Evolutionary conservation across 1,284 basidiomycete genomes (phyloP), one percentile per base, ranked within the genome.

Genomic region (Malassezia slooffiae): DNA sequence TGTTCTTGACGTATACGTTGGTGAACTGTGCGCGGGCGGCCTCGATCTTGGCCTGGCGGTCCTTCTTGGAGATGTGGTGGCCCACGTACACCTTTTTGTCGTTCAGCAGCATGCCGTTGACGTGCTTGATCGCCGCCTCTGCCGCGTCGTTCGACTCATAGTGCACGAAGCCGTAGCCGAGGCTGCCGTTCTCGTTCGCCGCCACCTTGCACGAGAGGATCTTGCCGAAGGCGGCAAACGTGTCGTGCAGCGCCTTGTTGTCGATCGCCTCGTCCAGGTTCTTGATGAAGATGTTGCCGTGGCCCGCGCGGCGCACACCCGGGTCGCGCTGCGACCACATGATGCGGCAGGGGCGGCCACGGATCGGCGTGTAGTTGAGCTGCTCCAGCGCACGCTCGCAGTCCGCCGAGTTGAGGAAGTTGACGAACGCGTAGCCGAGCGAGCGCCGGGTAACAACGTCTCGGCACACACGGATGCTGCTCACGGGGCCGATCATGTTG

Each of bases 271-370:
- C 87, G 72, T 97, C 93, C 60, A 99, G 76, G 76, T 97, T 97
- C 78, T 97, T 99, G 77, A 99, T 97, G 76, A 99, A 99, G 71
- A 99, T 91, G 75, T 97, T 99, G 73, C 93, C 93, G 75, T 95
- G 89, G 58, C 90, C 90, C 57, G 90, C 96, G 80, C 97, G 96
- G 74, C 93, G 88, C 69, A 97, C 80, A 62, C 88, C 86, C 53
- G 93, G 93, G 76, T 97, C 93, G 72, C 93, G 87, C 80, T 97
- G 91, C 68, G 90, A 96, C 90, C 93, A 96, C 93, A 99, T 99
- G 77, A 99, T 99, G 69, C 93, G 89, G 78, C 93, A 99, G 56
- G 93, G 83, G 67, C 88, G 85, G 73, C 83, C 83, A 78, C 96
- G 96, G 77, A 99, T 97, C 69, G 91, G 76, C 57, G 91, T 95